Base-by-base conservation (phyloP, 2,329 filamentous ascomycete species). In the Curvularia sp. region DNA sequence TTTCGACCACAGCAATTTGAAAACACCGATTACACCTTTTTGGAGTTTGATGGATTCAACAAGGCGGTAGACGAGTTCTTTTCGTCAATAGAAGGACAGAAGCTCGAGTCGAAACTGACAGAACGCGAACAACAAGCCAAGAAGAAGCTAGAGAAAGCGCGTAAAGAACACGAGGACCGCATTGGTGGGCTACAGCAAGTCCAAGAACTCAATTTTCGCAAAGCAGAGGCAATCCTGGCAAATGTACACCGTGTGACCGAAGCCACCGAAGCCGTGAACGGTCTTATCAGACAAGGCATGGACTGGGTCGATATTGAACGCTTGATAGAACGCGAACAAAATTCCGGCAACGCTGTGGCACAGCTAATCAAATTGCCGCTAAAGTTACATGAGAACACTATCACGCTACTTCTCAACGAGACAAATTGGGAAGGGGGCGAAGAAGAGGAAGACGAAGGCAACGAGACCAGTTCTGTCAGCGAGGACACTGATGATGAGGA, bases 31-130 rank as follows among this genome's bases (percentile, higher is more conserved):
- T 85, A 89, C 23, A 84, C 86, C 3, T 86, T 96, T 15, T 72
- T 98, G 12, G 86, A 91, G 53, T 93, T 93, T 65, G 85, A 92
- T 6, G 90, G 88, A 9, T 98, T 96, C 81, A 97, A 97, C 76
- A 90, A 90, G 72, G 95, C 93, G 0, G 93, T 97, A 0, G 95
- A 99, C 73, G 92, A 97, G 66, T 99, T 97, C 80, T 98, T 96
- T 76, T 98, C 95, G 0, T 98, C 94, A 0, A 86, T 98, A 25
- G 95, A 99, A 78, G 92, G 93, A 0, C 94, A 97, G 74, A 96
- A 92, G 74, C 83, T 98, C 1, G 90, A 96, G 75, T 96, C 92
- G 1, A 86, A 88, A 52, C 80, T 98, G 4, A 87, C 87, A 3
- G 94, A 98, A 75, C 87, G 89, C 48, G 93, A 99, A 76, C 87